Base-by-base conservation (phyloP, 2,329 filamentous ascomycete species). In the Mollisia scopiformis region DNA sequence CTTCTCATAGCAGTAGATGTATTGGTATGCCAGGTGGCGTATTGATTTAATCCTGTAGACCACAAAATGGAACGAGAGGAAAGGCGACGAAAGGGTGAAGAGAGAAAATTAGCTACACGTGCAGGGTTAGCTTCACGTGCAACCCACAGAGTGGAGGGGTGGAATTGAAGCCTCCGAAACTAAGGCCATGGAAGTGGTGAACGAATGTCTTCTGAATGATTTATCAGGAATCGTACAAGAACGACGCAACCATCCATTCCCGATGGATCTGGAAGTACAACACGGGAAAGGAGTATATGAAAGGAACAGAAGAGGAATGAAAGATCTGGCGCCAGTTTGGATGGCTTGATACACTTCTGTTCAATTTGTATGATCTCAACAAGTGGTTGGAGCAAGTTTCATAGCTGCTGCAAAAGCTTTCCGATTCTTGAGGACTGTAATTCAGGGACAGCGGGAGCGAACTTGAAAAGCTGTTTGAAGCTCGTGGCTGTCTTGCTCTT, bases 141-240 rank as follows among this genome's bases (percentile, higher is more conserved):
- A n/a, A 41, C 23, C 33, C 52, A 55, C 33, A 28, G 52, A 39
- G 33, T 57, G 61, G 46, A 27, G 11, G 3, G 61, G 61, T 27
- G 60, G 61, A 58, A 61, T 53, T 10, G 50, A 61, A 27, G 52
- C 58, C 30, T 25, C 37, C 3, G 46, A 55, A 23, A 6, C 21
- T 35, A 8, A 39, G 19, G 61, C 61, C 16, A 16, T 58, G 25
- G 50, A 58, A 46, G 55, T 61, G 16, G 31, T 61, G 11, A 27
- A 61, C 28, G 58, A 33, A 35, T 63, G 61, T 54, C 53, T 58
- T n/a, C 11, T 63, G 61, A 58, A 28, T 61, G 28, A 37, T 62
- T 31, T 21, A 53, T 13, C n/a, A 27, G 19, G 27, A 58, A 37
- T 49, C 56, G 23, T 58, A 58, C 56, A 25, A 25, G 21, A n/a